A percentile compares a stretch with the other conserved stretches of the same genome.
These are phyloP conservation scores for Trichopus zeylanicus DNA, from an alignment of 116 monocot genomes.

Conservation along the genomic window DNA sequence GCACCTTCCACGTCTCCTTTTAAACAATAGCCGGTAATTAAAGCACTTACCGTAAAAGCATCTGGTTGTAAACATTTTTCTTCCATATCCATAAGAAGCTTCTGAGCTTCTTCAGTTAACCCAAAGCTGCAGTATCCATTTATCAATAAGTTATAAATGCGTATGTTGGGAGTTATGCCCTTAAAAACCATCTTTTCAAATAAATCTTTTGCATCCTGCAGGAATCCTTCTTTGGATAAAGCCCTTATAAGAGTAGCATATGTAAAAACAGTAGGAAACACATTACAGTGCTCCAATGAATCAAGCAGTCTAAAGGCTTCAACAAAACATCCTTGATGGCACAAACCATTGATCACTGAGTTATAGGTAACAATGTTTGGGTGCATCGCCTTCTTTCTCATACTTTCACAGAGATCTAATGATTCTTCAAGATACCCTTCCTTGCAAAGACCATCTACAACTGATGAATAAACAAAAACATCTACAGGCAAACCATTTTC, in stretches of 20 bases:
- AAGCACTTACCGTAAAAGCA: conserved; percentile 65
- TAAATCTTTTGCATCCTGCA: conserved; percentile 59
- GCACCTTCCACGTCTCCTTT: conserved; percentile 71
- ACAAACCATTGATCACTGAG: conserved; percentile 72
- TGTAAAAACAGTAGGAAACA: conserved; percentile 53
- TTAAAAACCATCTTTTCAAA: conserved; percentile 54
- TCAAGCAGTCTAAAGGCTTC: conserved; percentile 86
- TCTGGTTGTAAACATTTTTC: conserved; percentile 42
- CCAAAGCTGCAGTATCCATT: conserved; percentile 66
- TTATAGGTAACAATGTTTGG: conserved; percentile 70
- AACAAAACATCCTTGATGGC: conserved; percentile 64
- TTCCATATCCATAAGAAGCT: conserved; percentile 43
- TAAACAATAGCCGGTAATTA: conserved; percentile 58
- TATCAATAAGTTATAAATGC: conserved; percentile 61
- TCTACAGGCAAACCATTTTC: conserved; percentile 32
- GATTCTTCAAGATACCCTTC: conserved; percentile 66
- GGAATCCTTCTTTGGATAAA: conserved; percentile 66
- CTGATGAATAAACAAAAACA: conserved; percentile 48
- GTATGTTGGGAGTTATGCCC: conserved; percentile 55
- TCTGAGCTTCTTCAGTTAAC: conserved; percentile 41
- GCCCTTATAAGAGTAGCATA: conserved; percentile 67
- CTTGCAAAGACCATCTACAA: conserved; percentile 82
- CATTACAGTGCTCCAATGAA: conserved; percentile 36
- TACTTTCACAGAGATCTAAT: conserved; percentile 64
- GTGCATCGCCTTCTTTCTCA: conserved; percentile 39